Conservation (phyloP, 139 green algal genomes). For the Desmodesmus armatus region DNA sequence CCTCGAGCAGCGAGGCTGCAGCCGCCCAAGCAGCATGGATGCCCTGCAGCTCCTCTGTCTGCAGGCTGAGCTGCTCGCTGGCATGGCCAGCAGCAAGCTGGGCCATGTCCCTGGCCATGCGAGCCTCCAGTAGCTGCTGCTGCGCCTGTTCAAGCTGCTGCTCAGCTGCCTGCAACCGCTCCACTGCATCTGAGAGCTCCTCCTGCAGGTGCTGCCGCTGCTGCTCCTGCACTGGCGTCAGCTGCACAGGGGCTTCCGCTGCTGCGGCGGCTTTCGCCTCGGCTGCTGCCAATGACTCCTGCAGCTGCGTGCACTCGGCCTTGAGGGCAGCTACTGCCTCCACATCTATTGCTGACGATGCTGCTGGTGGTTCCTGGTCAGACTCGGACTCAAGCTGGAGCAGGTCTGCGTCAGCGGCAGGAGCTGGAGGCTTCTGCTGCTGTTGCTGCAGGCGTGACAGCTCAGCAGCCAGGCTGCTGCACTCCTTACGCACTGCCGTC, state of each 20-base stretch:
- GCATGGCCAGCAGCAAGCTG: too few species aligned
- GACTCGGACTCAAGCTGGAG: neutral
- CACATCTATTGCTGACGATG: neutral
- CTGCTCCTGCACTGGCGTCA: neutral
- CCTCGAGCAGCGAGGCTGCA: too few species aligned
- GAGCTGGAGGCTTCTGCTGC: neutral
- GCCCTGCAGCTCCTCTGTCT: neutral
- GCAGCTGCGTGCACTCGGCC: neutral
- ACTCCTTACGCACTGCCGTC: slow-evolving; percentile 3
- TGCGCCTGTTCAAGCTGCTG: neutral
- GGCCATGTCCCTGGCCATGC: too few species aligned
- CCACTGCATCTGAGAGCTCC: neutral
- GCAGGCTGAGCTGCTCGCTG: neutral
- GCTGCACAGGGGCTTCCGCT: too few species aligned
- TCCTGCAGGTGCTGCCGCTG: slow-evolving; percentile 18
- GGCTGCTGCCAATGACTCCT: neutral
- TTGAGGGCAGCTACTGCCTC: neutral
- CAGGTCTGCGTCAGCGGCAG: neutral
- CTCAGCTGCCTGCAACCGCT: neutral
- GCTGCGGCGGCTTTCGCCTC: neutral
- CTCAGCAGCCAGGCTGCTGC: neutral
- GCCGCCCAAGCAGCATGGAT: too few species aligned
- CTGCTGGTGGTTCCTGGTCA: neutral
- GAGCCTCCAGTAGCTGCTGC: neutral
- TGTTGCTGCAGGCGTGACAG: neutral